Evolutionary conservation across 2,329 filamentous ascomycete genomes (phyloP).

Genomic region (Neonectria hederae): DNA sequence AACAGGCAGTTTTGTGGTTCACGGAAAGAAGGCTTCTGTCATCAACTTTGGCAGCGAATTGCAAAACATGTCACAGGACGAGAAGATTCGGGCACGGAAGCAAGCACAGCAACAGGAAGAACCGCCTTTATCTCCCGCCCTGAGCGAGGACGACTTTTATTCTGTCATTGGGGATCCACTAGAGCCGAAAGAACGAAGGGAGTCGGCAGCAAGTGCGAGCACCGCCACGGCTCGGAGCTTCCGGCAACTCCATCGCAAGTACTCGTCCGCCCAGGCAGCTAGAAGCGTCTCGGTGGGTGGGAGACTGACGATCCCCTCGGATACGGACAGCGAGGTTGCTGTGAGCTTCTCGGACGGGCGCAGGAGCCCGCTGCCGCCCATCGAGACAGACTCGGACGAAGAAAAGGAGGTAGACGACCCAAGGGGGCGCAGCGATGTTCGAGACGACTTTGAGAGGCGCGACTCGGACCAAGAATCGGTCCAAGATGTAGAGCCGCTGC

Average conservation of each 20-base stretch:
- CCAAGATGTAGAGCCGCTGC: slow-evolving; percentile 42
- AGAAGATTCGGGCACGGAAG: slow-evolving; percentile 73
- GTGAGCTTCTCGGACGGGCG: slow-evolving; percentile 68
- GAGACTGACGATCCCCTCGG: slow-evolving; percentile 59
- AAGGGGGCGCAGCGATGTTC: slow-evolving; percentile 37
- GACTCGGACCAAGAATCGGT: slow-evolving; percentile 44
- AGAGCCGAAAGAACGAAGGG: slow-evolving; percentile 62
- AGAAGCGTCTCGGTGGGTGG: slow-evolving; percentile 53
- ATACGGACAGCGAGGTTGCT: slow-evolving; percentile 69
- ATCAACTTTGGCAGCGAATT: slow-evolving; percentile 96
- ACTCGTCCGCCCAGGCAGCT: slow-evolving; percentile 62
- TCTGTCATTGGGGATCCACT: slow-evolving; percentile 58
- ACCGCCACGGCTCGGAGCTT: slow-evolving; percentile 74
- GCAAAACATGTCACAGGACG: slow-evolving; percentile 78
- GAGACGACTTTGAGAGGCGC: slow-evolving; percentile 42
- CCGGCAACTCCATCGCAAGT: slow-evolving; percentile 68
- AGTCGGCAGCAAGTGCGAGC: slow-evolving; percentile 71
- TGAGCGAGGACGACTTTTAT: slow-evolving; percentile 61
- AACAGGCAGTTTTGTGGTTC: slow-evolving; percentile 91
- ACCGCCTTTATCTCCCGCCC: slow-evolving; percentile 46
- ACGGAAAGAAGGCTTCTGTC: slow-evolving; percentile 97
- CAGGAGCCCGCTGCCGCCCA: slow-evolving; percentile 63
- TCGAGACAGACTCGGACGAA: slow-evolving; percentile 54
- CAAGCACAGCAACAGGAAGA: slow-evolving; percentile 55
- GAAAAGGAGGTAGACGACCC: slow-evolving; percentile 30